phyloP scores from a whole-genome alignment of 163 green algal species.

The Scenedesmus sp. region DNA sequence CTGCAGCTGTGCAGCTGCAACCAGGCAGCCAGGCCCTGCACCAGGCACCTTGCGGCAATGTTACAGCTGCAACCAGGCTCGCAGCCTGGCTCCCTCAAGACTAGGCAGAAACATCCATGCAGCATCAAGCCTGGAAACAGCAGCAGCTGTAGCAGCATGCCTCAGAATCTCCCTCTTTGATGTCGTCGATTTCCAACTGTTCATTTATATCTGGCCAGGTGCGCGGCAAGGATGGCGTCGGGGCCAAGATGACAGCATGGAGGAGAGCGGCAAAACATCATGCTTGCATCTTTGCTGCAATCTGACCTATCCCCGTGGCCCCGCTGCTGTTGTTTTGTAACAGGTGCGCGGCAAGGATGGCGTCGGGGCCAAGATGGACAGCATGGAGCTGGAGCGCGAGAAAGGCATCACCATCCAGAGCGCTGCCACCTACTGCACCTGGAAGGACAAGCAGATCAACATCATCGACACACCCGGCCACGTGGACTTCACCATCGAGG shows the following conservation, averaged over 20 bases:
- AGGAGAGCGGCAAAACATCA: constrained; percentile 99
- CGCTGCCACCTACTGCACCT: constrained; percentile 93
- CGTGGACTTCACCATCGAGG: constrained; percentile 99
- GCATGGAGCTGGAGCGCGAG: constrained; percentile 99
- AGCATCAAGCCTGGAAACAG: too few species aligned
- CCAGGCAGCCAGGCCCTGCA: too few species aligned
- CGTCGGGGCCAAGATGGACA: constrained; percentile 99
- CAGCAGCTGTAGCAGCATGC: background rate
- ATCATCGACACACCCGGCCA: constrained; percentile 99
- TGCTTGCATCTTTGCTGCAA: constrained; percentile 53
- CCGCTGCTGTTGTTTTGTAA: too few species aligned
- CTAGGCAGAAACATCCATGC: too few species aligned
- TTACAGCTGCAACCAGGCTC: too few species aligned
- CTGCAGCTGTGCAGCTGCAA: too few species aligned
- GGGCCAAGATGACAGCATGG: constrained; percentile 99
- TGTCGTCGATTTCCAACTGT: background rate
- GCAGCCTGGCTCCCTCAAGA: too few species aligned
- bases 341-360: constrained; percentile 96
- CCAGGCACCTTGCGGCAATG: too few species aligned
- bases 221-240: constrained; percentile 96
- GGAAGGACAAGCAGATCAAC: constrained; percentile 98
- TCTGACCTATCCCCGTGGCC: too few species aligned
- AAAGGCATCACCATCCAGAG: constrained; percentile 99
- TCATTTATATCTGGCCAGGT: constrained; percentile 70
- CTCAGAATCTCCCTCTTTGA: background rate